Base-by-base conservation (phyloP, 2,329 filamentous ascomycete genomes). In the Pseudogymnoascus sp. region DNA sequence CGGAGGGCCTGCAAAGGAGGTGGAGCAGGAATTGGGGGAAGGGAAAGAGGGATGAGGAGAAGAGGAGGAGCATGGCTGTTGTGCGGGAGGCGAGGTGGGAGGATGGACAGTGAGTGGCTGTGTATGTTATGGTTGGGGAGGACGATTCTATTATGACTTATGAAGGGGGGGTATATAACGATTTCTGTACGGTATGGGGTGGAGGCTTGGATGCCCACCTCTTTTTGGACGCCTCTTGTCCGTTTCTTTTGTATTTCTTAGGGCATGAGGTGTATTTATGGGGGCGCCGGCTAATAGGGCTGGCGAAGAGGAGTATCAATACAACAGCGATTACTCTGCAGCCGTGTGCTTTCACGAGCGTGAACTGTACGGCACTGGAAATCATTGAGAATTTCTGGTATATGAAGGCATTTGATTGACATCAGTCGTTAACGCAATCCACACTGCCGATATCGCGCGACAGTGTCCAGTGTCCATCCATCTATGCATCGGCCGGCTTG, bases 401-500 rank as follows among this genome's bases (percentile, higher is more conserved):
- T 59, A 39, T 27, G 33, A 39, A 39, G 58, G 58, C 25, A 59
- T 59, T 59, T 59, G 5, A 40, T 39, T 12, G 58, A 12, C 37
- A 59, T 39, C 13, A 59, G 12, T 59, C 58, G 33, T 59, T 59
- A 59, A 59, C 6, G 5, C 18, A 25, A n/a, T n/a, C 1, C 58
- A 27, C 10, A 39, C 58, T 39, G 25, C 18, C 33, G 58, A 59
- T 12, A 27, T 59, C 18, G 31, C n/a, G n/a, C 8, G 58, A 21
- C 8, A 27, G 33, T 59, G 25, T 15, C 35, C 36, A 10, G 21
- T 21, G 21, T 21, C 9, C 45, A 25, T 15, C 10, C 58, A 37
- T 27, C 33, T 59, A 59, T 3, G 58, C 58, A 59, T 59, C 58
- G 35, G 35, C 58, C 12, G 45, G 64, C 67, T 81, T 82, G 52